Evolutionary conservation across 2,329 filamentous ascomycete genomes (phyloP).

Genomic region (Diaporthe vaccinii): DNA sequence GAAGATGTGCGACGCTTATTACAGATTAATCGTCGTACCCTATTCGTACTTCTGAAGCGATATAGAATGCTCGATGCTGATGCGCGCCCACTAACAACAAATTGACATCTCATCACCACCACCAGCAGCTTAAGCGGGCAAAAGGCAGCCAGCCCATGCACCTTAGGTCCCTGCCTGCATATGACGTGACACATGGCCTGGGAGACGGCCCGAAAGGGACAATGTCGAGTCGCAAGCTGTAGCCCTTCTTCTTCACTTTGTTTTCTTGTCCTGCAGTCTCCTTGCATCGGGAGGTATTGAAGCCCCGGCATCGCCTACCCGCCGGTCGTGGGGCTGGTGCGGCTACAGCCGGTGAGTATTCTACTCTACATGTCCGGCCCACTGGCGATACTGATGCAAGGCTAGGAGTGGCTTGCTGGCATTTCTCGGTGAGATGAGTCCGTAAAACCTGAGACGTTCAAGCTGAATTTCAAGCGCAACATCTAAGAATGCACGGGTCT

Average conservation of each 20-base stretch:
- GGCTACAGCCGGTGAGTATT: neutral
- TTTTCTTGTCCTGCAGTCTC: neutral
- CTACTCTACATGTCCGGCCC: no score
- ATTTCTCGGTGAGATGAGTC: neutral
- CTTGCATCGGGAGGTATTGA: neutral
- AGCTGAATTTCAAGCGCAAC: neutral
- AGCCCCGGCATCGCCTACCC: neutral
- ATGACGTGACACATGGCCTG: neutral
- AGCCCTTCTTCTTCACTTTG: neutral
- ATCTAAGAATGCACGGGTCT: no score
- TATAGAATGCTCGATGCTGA: neutral
- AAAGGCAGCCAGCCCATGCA: neutral
- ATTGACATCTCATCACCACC: conserved; percentile 1
- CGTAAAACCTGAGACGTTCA: neutral
- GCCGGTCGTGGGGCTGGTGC: neutral
- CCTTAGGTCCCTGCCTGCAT: neutral
- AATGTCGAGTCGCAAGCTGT: neutral
- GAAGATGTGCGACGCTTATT: conserved; percentile 5
- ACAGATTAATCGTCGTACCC: neutral
- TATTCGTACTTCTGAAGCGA: neutral
- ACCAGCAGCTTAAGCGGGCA: conserved; percentile 8
- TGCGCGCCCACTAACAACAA: neutral
- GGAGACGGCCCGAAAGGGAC: conserved; percentile 22
- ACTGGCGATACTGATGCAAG: neutral
- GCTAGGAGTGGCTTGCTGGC: neutral